A percentile compares a stretch with the other conserved stretches of the same genome.
Evolutionary conservation across 2,329 filamentous ascomycete species (phyloP).

Genomic region (Rachicladosporium sp.): DNA sequence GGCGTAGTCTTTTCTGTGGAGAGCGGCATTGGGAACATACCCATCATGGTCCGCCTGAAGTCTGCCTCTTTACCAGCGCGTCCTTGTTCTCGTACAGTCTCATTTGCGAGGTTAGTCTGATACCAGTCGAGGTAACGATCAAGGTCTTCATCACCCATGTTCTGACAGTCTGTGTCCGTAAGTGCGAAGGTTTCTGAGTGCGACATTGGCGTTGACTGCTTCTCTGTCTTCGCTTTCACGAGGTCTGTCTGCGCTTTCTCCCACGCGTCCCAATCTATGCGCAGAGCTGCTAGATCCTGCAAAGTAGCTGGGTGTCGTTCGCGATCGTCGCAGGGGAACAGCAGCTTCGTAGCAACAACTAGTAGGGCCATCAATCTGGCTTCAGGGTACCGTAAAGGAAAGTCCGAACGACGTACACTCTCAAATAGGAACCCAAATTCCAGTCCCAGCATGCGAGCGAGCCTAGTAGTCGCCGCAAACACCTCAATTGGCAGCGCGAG

Average conservation of each 20-base stretch:
- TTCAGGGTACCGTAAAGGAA: slow-evolving; percentile 54
- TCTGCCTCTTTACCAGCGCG: slow-evolving; percentile 23
- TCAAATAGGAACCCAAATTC: slow-evolving; percentile 26
- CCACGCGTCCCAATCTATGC: slow-evolving; percentile 67
- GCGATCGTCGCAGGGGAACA: slow-evolving; percentile 59
- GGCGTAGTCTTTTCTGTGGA: slow-evolving; percentile 4
- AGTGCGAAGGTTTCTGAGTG: slow-evolving; percentile 40
- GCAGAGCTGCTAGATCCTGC: slow-evolving; percentile 45
- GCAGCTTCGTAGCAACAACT: slow-evolving; percentile 64
- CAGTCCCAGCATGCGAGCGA: slow-evolving; percentile 41
- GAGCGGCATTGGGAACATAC: slow-evolving; percentile 27
- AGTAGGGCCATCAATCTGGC: slow-evolving; percentile 58
- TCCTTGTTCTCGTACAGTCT: slow-evolving; percentile 26
- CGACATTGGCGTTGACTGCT: too few relatives aligned
- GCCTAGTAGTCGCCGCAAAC: slow-evolving; percentile 45
- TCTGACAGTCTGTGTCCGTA: slow-evolving; percentile 49
- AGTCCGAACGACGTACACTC: too few relatives aligned
- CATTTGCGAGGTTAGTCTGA: slow-evolving; percentile 50
- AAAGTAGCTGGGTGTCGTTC: slow-evolving; percentile 38
- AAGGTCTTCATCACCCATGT: slow-evolving; percentile 49
- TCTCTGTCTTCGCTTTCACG: too few relatives aligned
- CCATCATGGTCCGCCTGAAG: slow-evolving; percentile 28
- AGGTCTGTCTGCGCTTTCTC: too few relatives aligned
- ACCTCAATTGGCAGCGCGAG: slow-evolving; percentile 64
- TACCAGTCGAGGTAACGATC: slow-evolving; percentile 75